phyloP scores from a whole-genome alignment of 345 rosid species.

The Lenwebbia sp. region DNA sequence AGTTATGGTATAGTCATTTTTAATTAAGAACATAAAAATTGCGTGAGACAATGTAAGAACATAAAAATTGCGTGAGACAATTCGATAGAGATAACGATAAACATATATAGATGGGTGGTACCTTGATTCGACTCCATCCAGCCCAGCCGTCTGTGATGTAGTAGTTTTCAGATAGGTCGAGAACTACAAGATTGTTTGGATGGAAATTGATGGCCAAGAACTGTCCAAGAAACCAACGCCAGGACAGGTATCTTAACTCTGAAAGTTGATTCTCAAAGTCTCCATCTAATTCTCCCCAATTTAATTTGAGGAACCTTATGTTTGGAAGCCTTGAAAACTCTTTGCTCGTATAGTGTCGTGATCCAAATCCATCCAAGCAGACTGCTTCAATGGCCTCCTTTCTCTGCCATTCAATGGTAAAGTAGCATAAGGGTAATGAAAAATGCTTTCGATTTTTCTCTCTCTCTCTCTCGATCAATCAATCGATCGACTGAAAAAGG shows the following conservation, averaged over 20 bases:
- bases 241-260: not conserved
- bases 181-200: not conserved
- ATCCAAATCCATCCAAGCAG: not conserved
- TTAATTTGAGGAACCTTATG: not conserved
- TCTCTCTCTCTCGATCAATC: not conserved
- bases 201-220: not conserved
- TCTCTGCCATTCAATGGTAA: not conserved
- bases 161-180: not conserved
- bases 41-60: too few species aligned
- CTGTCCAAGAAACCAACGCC: not conserved
- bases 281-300: not conserved
- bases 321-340: not conserved
- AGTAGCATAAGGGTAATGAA: not conserved
- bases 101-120: too few species aligned
- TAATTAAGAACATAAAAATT: too few species aligned
- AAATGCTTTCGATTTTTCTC: not conserved
- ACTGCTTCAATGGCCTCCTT: not conserved
- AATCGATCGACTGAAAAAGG: too few species aligned
- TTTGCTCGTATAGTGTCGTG: not conserved
- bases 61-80: too few species aligned
- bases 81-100: too few species aligned
- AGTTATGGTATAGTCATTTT: too few species aligned
- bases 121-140: not conserved
- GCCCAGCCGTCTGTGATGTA: not conserved
- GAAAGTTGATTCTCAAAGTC: not conserved